Base-by-base conservation (phyloP, 2,329 filamentous ascomycete genomes). In the Sclerotinia subarctica region DNA sequence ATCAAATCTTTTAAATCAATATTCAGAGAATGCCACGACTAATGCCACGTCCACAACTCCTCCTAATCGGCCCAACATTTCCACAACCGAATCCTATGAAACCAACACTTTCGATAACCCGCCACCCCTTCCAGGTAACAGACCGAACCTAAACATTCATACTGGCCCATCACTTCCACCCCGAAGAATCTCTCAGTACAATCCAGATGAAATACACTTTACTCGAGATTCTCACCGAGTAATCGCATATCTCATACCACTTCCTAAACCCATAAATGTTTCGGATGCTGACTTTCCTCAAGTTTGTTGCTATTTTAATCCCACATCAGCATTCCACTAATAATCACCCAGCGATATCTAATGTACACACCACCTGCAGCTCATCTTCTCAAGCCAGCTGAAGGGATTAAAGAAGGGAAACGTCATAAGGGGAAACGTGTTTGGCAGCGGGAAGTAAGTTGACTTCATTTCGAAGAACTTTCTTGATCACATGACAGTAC, bases 371-470 rank as follows among this genome's bases (percentile, higher is more conserved):
- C 69, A 42, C 66, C 66, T 3, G 29, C 54, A 47, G 66, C 70
- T n/a, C 70, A 71, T 52, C 56, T 64, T 1, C 57, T 71, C 17
- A 68, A 70, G 26, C 70, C 70, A 17, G 58, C 63, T 11, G 49
- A 68, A n/a, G 68, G 65, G 4, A 46, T 64, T 10, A 71, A 70
- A 32, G 70, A 71, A 46, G 63, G 47, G 10, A 71, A 70, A 46
- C 57, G 63, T 2, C 56, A 67, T 26, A 54, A 52, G 46, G 60
- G 32, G 3, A 68, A 68, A 38, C 53, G 70, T 24, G 58, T 68
- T 38, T 56, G 69, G 57, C 70, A 71, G 60, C 62, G 68, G 49
- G 68, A 71, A 60, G 70, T 71, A 49, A 24, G 32, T 68, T 3
- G 5, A 19, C n/a, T 3, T 15, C n/a, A 5, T 19, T 60, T 38